Evolutionary conservation across 1,139 yeast species (phyloP), one percentile per base, ranked within the genome.

Genomic region (Pichia sp.): DNA sequence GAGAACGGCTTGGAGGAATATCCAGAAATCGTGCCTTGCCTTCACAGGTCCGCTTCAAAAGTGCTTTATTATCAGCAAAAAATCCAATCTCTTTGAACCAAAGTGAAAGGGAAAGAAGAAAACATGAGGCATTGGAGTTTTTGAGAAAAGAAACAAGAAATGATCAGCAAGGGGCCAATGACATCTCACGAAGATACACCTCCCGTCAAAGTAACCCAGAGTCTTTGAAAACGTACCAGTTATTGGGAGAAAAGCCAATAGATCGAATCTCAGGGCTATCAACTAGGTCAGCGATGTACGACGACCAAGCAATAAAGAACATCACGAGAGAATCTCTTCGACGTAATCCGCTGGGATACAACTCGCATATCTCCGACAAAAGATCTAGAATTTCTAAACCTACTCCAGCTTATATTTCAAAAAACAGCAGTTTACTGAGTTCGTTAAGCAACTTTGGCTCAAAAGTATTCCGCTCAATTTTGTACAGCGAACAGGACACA

Each of bases 401-500:
- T 21, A 7, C 1, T 1, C 7, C 26, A 18, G 19, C 18, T 19
- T 23, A 39, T 13, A 10, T 21, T 3, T 28, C 39, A 2, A 53
- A 50, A 16, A 61, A 55, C 37, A 55, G 50, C 12, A 60, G 66
- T 0, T 41, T 65, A 12, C 42, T 63, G 23, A 57, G 58, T 7
- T 64, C 67, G 1, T 47, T 65, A 26, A 60, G 67, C 23, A 54
- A 60, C 18, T 58, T 62, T 36, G 67, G 67, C 3, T 60, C 65
- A 1, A 60, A 55, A 40, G 46, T 65, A 4, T 51, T 65, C 7
- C 55, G 60, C 13, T 62, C 66, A 0, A 62, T 64, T 3, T 52
- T 65, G 12, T 65, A 62, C 47, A 64, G 52, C 42, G 68, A 65
- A 47, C 54, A 50, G 18, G 53, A 53, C 4, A 48, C 50, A n/a